A percentile compares a stretch with the other conserved stretches of the same genome.
These are phyloP conservation scores for Boletus reticuloceps DNA, from an alignment of 768 basidiomycete species.

Conservation along the genomic window DNA sequence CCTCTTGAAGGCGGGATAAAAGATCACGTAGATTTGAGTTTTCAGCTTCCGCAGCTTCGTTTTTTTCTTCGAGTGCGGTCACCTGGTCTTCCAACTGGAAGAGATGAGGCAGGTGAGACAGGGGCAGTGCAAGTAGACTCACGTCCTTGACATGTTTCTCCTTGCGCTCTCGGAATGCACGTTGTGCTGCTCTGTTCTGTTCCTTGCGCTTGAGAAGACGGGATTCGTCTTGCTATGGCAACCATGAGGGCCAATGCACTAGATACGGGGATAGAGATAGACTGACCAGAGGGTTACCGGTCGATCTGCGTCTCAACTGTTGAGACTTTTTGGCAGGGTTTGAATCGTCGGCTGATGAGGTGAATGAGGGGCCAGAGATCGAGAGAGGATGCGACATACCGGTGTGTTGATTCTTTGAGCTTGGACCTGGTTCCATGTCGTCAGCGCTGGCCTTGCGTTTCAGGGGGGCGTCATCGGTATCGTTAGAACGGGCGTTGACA, in stretches of 20 bases:
- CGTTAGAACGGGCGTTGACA: conserved; percentile 27
- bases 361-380: not conserved
- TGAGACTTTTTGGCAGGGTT: conserved; percentile 25
- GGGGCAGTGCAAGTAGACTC: conserved; percentile 33
- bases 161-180: conserved; percentile 95
- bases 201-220: conserved; percentile 88
- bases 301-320: conserved; percentile 39
- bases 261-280: not conserved
- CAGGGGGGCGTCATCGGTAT: conserved; percentile 47
- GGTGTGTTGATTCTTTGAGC: conserved; percentile 63
- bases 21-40: conserved; percentile 90
- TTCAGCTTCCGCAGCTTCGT: conserved; percentile 66
- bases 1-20: conserved; percentile 77
- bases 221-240: conserved; percentile 55
- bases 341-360: conserved; percentile 21
- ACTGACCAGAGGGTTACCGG: conserved; percentile 36
- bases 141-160: conserved; percentile 98
- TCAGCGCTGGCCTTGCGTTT: conserved; percentile 80
- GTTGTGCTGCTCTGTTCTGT: conserved; percentile 95
- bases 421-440: conserved; percentile 61
- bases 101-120: conserved; percentile 6
- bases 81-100: conserved; percentile 87
- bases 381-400: conserved; percentile 36
- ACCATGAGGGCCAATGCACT: conserved; percentile 1
- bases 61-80: conserved; percentile 80